phyloP scores from a whole-genome alignment of 73 alveolate species.

The Paramecium pentaurelia region DNA sequence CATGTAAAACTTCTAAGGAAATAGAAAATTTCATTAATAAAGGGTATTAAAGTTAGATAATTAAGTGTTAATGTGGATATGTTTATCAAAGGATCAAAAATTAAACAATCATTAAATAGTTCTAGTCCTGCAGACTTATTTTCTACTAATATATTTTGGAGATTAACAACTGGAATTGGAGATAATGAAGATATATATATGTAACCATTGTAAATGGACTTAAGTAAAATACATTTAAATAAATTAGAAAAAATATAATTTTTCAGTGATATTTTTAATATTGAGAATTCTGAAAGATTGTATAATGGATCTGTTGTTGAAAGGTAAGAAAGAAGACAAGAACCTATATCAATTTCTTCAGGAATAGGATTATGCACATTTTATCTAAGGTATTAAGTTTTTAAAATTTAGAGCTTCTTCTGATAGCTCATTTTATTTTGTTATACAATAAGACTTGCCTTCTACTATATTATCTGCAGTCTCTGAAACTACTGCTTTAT shows the following conservation, averaged over 20 bases:
- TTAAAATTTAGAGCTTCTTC: background rate
- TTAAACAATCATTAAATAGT: background rate
- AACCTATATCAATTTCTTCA: background rate
- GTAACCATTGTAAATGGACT: background rate
- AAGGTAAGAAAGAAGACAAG: background rate
- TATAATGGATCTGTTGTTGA: background rate
- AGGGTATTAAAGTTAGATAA: background rate
- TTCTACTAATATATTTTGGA: background rate
- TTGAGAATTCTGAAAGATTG: background rate
- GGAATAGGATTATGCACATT: background rate
- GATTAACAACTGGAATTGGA: background rate
- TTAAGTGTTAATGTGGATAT: background rate
- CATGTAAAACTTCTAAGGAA: background rate
- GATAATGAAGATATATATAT: constrained; percentile 6
- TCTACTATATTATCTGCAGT: background rate
- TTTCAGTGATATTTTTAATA: background rate
- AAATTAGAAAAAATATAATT: background rate
- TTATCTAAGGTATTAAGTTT: background rate
- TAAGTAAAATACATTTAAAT: background rate
- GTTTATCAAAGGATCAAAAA: constrained; percentile 1
- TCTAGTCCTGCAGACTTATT: constrained; percentile 15
- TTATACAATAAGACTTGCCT: background rate
- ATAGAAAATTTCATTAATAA: background rate
- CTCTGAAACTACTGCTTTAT: background rate
- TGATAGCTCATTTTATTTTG: background rate